A percentile compares a stretch with the other conserved stretches of the same genome.
Evolutionary conservation across 1,139 yeast genomes (phyloP).

Genomic region (Pneumocystis wakefieldiae): DNA sequence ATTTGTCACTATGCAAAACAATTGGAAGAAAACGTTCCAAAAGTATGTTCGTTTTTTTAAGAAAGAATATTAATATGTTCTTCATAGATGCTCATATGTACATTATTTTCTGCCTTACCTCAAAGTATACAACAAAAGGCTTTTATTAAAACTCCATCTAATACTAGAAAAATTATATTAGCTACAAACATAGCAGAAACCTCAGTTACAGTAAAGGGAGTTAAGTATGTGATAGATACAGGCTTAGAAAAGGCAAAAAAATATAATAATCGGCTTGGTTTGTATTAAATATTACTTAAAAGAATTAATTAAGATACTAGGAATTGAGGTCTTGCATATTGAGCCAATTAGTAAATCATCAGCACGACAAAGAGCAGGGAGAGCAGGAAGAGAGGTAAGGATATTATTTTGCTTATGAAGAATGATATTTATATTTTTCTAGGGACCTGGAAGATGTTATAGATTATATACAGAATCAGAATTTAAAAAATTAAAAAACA

Average conservation of each 20-base stretch:
- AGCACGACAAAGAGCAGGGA: constrained; percentile 90
- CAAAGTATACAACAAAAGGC: constrained; percentile 69
- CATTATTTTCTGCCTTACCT: constrained; percentile 85
- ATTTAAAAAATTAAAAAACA: constrained; percentile 45
- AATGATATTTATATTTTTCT: not conserved
- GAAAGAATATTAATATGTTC: constrained; percentile 8
- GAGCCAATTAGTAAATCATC: constrained; percentile 90
- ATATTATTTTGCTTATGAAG: not conserved
- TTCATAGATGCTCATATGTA: constrained; percentile 49
- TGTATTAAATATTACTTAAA: constrained; percentile 27
- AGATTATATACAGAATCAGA: constrained; percentile 66
- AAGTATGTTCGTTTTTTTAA: constrained; percentile 4
- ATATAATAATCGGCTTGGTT: constrained; percentile 65
- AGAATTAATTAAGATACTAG: constrained; percentile 3
- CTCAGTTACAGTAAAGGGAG: constrained; percentile 88
- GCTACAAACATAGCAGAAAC: constrained; percentile 97
- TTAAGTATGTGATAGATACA: constrained; percentile 81
- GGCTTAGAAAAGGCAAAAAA: constrained; percentile 82
- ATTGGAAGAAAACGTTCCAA: constrained; percentile 12
- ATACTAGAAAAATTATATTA: constrained; percentile 66
- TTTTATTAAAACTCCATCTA: constrained; percentile 43
- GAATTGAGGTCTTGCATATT: constrained; percentile 76
- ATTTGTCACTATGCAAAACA: constrained; percentile 47
- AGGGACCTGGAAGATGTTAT: constrained; percentile 63
- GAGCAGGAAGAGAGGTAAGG: constrained; percentile 87